phyloP scores from a whole-genome alignment of 2,329 filamentous ascomycete genomes.

The Alternaria sp. region DNA sequence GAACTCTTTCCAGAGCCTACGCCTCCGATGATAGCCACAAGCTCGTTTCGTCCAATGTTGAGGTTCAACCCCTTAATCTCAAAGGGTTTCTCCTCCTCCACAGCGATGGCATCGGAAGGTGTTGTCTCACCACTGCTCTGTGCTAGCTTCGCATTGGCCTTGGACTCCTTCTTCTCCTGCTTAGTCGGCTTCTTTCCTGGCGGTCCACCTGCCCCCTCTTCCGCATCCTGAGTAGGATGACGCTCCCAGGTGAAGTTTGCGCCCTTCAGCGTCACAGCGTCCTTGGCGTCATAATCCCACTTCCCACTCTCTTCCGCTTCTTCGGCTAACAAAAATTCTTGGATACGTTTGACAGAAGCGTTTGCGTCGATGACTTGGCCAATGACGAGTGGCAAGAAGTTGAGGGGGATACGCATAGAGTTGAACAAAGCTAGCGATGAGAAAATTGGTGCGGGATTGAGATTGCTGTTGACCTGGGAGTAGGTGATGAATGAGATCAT shows the following conservation, averaged over 20 bases:
- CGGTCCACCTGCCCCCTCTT: slow-evolving; percentile 41
- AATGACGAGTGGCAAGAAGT: slow-evolving; percentile 85
- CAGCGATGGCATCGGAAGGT: slow-evolving; percentile 56
- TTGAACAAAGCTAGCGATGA: slow-evolving; percentile 96
- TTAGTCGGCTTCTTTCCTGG: slow-evolving; percentile 56
- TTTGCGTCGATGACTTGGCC: slow-evolving; percentile 90
- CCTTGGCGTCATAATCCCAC: slow-evolving; percentile 61
- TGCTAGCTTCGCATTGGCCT: slow-evolving; percentile 42
- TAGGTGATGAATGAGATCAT: slow-evolving; percentile 94
- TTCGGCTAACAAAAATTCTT: slow-evolving; percentile 87
- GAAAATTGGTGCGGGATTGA: slow-evolving; percentile 82
- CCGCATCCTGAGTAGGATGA: slow-evolving; percentile 61
- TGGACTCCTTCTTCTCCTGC: slow-evolving; percentile 58
- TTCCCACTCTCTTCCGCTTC: slow-evolving; percentile 78
- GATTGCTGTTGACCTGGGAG: slow-evolving; percentile 67
- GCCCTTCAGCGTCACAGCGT: slow-evolving; percentile 71
- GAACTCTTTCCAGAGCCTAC: slow-evolving; percentile 93
- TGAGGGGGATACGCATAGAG: slow-evolving; percentile 85
- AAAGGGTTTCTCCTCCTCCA: slow-evolving; percentile 71
- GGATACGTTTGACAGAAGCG: slow-evolving; percentile 82
- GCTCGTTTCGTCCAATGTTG: slow-evolving; percentile 74
- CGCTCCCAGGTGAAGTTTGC: slow-evolving; percentile 90
- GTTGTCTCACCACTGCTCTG: slow-evolving; percentile 45
- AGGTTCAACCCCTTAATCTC: slow-evolving; percentile 74
- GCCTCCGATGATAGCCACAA: slow-evolving; percentile 85